Evolutionary conservation across 345 rosid species (phyloP).

Genomic region (Anastatica hierochuntica): DNA sequence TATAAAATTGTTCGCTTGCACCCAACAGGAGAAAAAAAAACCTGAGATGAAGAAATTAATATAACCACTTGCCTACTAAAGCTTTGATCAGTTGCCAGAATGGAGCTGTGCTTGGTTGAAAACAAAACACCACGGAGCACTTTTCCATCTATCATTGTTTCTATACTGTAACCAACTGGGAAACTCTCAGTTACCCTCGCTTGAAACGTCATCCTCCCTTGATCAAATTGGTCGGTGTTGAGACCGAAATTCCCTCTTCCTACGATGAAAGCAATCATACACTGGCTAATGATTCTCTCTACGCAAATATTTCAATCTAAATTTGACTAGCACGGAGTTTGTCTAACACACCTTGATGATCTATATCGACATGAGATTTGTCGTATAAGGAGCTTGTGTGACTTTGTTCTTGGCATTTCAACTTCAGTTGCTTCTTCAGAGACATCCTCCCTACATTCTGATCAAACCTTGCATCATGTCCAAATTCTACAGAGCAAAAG

Average conservation of each 20-base stretch:
- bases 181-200: slow-evolving; percentile 71
- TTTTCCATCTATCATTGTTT: slow-evolving; percentile 82
- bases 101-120: slow-evolving; percentile 46
- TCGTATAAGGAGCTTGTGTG: slow-evolving; percentile 34
- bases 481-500: slow-evolving; percentile 40
- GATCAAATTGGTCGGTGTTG: slow-evolving; percentile 28
- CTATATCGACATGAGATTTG: slow-evolving; percentile 41
- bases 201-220: slow-evolving; percentile 74
- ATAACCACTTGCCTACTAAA: slow-evolving; percentile 15
- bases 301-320: neutral
- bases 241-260: slow-evolving; percentile 41
- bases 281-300: slow-evolving; percentile 8
- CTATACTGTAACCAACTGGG: slow-evolving; percentile 66
- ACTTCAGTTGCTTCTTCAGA: slow-evolving; percentile 80
- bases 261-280: slow-evolving; percentile 24
- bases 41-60: neutral
- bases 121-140: slow-evolving; percentile 76
- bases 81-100: slow-evolving; percentile 17
- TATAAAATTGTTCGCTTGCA: neutral
- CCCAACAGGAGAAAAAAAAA: neutral
- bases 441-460: slow-evolving; percentile 59
- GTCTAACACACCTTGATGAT: slow-evolving; percentile 35
- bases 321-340: neutral
- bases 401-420: slow-evolving; percentile 81
- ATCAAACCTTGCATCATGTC: slow-evolving; percentile 39